A percentile compares a stretch with the other conserved stretches of the same genome.
Evolutionary conservation across 1,284 basidiomycete genomes (phyloP).

Genomic region (Cryptococcus neoformans): DNA sequence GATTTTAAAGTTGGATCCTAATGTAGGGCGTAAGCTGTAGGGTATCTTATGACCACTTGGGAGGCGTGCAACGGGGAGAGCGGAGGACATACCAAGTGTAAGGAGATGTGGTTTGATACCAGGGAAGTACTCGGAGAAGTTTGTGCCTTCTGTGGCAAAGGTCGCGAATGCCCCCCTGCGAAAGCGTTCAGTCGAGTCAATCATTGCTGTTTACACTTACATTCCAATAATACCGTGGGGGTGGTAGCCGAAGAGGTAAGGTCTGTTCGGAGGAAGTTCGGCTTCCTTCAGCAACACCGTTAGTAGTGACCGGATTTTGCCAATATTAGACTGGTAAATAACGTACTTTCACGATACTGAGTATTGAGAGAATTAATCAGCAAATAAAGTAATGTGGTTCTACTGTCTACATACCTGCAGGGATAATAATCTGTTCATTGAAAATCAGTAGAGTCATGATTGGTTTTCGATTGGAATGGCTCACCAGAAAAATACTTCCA

Average conservation of each 20-base stretch:
- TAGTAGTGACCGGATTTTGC: background rate
- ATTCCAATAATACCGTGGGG: slow-evolving; percentile 95
- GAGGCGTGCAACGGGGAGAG: slow-evolving; percentile 20
- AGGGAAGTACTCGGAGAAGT: slow-evolving; percentile 87
- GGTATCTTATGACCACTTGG: background rate
- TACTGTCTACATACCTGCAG: slow-evolving; percentile 37
- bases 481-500: slow-evolving; percentile 59
- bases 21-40: background rate
- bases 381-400: no score
- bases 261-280: slow-evolving; percentile 83
- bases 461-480: slow-evolving; percentile 3
- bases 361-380: no score
- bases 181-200: background rate
- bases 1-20: slow-evolving; percentile 77
- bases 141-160: slow-evolving; percentile 91
- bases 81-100: slow-evolving; percentile 56
- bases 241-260: slow-evolving; percentile 97
- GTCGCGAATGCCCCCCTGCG: slow-evolving; percentile 85
- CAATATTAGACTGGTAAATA: background rate
- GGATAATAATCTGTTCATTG: slow-evolving; percentile 74
- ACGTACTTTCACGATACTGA: slow-evolving; percentile 31
- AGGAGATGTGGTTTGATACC: slow-evolving; percentile 90
- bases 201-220: slow-evolving; percentile 53
- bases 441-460: background rate
- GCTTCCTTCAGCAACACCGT: slow-evolving; percentile 58